Conservation (phyloP, 2,329 filamentous ascomycete species). For the Teratosphaeria nubilosa region DNA sequence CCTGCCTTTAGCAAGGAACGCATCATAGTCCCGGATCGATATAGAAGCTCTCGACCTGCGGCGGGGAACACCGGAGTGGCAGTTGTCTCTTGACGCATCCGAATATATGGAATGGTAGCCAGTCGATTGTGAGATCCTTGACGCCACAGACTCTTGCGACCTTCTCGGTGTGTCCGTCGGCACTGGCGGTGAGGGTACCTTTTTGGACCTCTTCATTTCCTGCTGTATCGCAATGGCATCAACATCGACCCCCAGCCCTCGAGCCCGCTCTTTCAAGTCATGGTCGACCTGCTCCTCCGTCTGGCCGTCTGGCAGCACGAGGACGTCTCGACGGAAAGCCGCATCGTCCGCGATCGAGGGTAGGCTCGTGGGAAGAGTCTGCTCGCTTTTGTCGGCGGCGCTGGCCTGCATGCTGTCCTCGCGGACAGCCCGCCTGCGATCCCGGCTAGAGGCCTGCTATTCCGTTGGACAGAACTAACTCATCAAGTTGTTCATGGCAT, state of each 20-base stretch:
- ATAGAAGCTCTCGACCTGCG: slow-evolving; percentile 16
- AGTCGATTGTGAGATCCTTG: slow-evolving; percentile 24
- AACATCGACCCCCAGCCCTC: slow-evolving; percentile 17
- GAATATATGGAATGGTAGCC: slow-evolving; percentile 25
- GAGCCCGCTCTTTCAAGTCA: slow-evolving; percentile 16
- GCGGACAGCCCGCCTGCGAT: background rate
- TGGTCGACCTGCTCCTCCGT: slow-evolving; percentile 22
- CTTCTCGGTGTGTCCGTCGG: slow-evolving; percentile 14
- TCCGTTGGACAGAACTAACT: background rate
- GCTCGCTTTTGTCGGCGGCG: background rate
- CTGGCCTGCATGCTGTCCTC: background rate
- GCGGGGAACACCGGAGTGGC: slow-evolving; percentile 2
- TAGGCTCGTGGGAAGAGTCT: background rate
- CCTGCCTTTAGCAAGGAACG: slow-evolving; percentile 19
- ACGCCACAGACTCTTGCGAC: slow-evolving; percentile 22
- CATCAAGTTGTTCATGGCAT: background rate
- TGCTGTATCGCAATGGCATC: slow-evolving; percentile 2
- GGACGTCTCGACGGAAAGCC: slow-evolving; percentile 21
- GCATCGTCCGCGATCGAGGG: slow-evolving; percentile 4
- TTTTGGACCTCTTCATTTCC: slow-evolving; percentile 4
- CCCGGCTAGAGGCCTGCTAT: background rate
- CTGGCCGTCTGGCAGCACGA: slow-evolving; percentile 18
- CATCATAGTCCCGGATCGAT: slow-evolving; percentile 26
- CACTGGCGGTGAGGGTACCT: slow-evolving; percentile 2
- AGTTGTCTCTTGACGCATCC: slow-evolving; percentile 20